Conservation (phyloP, 208 protist genomes). For the Wallacemonas sp. region DNA sequence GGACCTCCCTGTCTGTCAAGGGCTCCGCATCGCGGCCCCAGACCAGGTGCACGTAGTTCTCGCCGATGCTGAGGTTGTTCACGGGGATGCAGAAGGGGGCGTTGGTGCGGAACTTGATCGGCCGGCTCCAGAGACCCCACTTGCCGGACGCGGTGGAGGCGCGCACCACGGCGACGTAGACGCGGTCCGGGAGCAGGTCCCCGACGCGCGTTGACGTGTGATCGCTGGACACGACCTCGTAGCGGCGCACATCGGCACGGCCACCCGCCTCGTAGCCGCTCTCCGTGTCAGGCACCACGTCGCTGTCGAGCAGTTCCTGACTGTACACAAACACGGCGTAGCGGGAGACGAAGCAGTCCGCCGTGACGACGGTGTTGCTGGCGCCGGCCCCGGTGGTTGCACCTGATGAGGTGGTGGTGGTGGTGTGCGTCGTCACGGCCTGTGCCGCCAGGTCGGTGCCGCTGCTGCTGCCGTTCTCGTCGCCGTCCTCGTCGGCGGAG, state of each 20-base stretch:
- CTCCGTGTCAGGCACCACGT: conserved; percentile 40
- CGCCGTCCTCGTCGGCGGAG: conserved; percentile 18
- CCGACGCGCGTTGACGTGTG: conserved; percentile 82
- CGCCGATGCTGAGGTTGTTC: conserved; percentile 87
- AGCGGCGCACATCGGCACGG: conserved; percentile 61
- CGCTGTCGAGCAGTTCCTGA: conserved; percentile 38
- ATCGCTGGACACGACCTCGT: conserved; percentile 68
- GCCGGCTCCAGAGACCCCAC: conserved; percentile 89
- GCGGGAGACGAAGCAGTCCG: conserved; percentile 74
- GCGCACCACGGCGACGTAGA: conserved; percentile 89
- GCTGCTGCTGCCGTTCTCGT: too few species aligned
- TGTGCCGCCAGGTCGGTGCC: too few species aligned
- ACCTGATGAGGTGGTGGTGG: background rate
- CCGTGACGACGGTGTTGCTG: conserved; percentile 27
- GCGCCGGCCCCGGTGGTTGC: conserved; percentile 9
- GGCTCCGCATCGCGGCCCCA: conserved; percentile 75
- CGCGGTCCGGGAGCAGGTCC: conserved; percentile 80
- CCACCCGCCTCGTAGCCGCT: conserved; percentile 82
- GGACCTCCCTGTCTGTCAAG: conserved; percentile 47
- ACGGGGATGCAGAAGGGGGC: conserved; percentile 87
- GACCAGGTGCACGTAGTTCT: conserved; percentile 91
- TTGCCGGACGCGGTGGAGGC: conserved; percentile 77
- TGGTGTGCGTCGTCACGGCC: too few species aligned
- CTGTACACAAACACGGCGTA: conserved; percentile 86
- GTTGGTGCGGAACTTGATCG: conserved; percentile 87